Conservation (phyloP, 2,329 filamentous ascomycete species). For the Claviceps sp. region DNA sequence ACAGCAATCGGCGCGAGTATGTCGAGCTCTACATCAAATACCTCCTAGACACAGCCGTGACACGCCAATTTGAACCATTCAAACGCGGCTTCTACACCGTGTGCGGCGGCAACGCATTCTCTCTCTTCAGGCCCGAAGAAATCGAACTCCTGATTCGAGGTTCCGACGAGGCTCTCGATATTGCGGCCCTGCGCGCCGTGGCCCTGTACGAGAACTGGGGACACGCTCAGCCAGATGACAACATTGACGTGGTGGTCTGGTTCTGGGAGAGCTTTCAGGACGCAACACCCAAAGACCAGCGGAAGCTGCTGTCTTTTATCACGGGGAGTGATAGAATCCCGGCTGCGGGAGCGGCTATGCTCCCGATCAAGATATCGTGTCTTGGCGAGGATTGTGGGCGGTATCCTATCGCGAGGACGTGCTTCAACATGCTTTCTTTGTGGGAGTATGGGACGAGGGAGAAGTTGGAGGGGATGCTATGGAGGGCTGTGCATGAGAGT, state of each 20-base stretch:
- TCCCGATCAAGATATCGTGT: conserved; percentile 64
- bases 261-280: conserved; percentile 75
- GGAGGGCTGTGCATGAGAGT: conserved; percentile 78
- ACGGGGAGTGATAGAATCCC: conserved; percentile 86
- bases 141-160: conserved; percentile 80
- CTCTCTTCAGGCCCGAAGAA: conserved; percentile 78
- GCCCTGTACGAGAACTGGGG: conserved; percentile 77
- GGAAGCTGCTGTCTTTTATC: conserved; percentile 71
- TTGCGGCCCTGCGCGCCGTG: conserved; percentile 60
- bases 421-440: conserved; percentile 74
- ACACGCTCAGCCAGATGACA: conserved; percentile 36
- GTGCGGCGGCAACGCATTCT: conserved; percentile 76
- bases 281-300: conserved; percentile 53
- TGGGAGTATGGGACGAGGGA: conserved; percentile 57
- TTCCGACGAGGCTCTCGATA: conserved; percentile 72
- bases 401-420: conserved; percentile 78
- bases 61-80: conserved; percentile 82
- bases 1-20: conserved; percentile 69
- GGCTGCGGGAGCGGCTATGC: conserved; percentile 68
- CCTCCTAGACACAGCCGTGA: conserved; percentile 63
- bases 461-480: conserved; percentile 58
- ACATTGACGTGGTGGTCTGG: conserved; percentile 61
- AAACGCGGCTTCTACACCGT: conserved; percentile 89
- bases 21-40: conserved; percentile 75
- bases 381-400: conserved; percentile 60